Base-by-base conservation (phyloP, 352 stramenopile genomes). In the Globisporangium cystogenes region DNA sequence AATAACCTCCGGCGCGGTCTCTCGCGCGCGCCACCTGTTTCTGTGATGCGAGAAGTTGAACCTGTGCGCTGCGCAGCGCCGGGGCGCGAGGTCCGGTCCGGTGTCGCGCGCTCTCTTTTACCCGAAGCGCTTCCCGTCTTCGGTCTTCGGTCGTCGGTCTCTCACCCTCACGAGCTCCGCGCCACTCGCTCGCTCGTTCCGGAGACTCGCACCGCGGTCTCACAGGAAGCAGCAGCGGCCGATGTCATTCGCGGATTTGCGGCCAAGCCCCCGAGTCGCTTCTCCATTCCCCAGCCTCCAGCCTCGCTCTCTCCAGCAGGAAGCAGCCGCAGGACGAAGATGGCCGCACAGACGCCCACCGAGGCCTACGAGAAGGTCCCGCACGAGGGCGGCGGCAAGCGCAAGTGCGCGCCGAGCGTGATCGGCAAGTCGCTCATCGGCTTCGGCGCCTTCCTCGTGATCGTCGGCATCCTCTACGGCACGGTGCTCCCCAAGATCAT, bases 401-500 rank as follows among this genome's bases (percentile, higher is more conserved):
- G 39, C 21, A 29, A 68, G 55, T 78, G 71, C 55, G 62, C 71
- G 31, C 67, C 53, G 6, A 45, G 33, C 24, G 51, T 53, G 21
- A 20, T 79, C 46, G 69, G 64, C 60, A 64, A 64, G 54, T 64
- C 57, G 10, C 62, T 75, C 29, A 60, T 83, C 36, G 44, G 65
- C 47, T 40, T 49, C 4, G 72, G 70, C 31, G 55, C 48, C 12
- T 51, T 83, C 21, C 15, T 76, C 21, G 60, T 66, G 1, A 40
- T 78, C 23, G 36, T 78, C 52, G 62, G 60, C 31, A 65, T 81
- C 49, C 27, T 75, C 11, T 84, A 77, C 59, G 70, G 68, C 41
- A 64, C 59, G 8, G 68, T 51, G 29, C 26, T 84, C 27, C 59
- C 68, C 6, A 59, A 51, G 31, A 23, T 76, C 23, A 68, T 84